Conservation (phyloP, 106 monocot genomes). For the Dendrobium officinale region DNA sequence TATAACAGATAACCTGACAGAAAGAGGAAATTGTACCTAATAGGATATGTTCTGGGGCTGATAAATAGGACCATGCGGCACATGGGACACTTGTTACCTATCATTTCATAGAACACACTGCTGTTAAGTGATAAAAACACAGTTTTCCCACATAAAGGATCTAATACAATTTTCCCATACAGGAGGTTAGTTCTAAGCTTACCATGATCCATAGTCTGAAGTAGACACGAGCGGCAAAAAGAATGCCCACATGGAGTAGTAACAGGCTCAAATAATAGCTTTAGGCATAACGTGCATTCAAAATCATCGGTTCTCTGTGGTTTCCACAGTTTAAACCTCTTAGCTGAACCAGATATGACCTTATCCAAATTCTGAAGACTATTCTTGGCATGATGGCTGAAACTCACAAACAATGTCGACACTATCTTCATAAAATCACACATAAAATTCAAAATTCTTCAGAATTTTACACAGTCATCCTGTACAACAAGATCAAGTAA, state of each 20-base stretch:
- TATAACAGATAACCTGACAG: background rate
- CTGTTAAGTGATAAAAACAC: background rate
- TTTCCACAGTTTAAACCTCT: slow-evolving; percentile 31
- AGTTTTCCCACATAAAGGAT: background rate
- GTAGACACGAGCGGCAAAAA: slow-evolving; percentile 87
- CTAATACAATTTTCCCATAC: background rate
- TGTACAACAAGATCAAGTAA: background rate
- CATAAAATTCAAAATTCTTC: background rate
- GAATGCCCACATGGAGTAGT: slow-evolving; percentile 99
- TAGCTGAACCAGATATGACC: slow-evolving; percentile 29
- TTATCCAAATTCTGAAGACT: slow-evolving; percentile 52
- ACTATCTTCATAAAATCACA: slow-evolving; percentile 10
- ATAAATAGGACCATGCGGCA: slow-evolving; percentile 89
- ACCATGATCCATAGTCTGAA: slow-evolving; percentile 98
- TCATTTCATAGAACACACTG: slow-evolving; percentile 4
- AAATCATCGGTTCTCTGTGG: slow-evolving; percentile 80
- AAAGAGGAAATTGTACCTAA: slow-evolving; percentile 49
- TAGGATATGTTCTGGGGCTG: slow-evolving; percentile 80
- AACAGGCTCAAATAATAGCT: slow-evolving; percentile 87
- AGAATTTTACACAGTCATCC: background rate
- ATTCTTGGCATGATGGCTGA: slow-evolving; percentile 50
- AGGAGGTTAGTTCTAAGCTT: slow-evolving; percentile 12
- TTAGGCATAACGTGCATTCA: slow-evolving; percentile 90
- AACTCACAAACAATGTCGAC: slow-evolving; percentile 15
- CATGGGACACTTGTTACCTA: slow-evolving; percentile 95